phyloP scores from a whole-genome alignment of 2,329 filamentous ascomycete genomes.

The Botrytis pseudocinerea region DNA sequence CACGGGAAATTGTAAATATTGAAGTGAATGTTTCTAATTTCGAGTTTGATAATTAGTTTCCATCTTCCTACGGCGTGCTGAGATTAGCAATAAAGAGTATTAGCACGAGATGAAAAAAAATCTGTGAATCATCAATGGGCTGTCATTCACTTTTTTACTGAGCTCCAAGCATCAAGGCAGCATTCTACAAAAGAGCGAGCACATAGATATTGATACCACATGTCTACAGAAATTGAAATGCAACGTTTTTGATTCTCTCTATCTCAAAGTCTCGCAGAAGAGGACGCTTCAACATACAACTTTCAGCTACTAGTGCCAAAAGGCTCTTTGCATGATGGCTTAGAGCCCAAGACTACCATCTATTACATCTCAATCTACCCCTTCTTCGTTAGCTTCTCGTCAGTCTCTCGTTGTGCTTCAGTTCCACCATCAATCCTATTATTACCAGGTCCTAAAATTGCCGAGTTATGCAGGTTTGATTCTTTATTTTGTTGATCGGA shows the following conservation, averaged over 20 bases:
- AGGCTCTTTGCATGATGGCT: neutral
- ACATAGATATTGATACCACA: neutral
- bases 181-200: neutral
- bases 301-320: neutral
- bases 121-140: neutral
- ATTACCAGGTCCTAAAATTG: rapidly evolving
- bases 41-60: too few species aligned
- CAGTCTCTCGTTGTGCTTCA: neutral
- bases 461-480: neutral
- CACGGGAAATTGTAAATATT: neutral
- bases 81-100: too few species aligned
- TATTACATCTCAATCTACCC: neutral
- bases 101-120: rapidly evolving
- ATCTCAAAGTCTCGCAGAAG: too few species aligned
- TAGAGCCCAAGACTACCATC: neutral
- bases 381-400: neutral
- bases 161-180: neutral
- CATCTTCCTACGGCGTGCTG: too few species aligned
- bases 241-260: neutral
- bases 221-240: neutral
- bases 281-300: neutral
- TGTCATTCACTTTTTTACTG: neutral
- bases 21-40: neutral
- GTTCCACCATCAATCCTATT: too few species aligned
- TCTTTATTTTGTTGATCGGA: neutral